These are phyloP conservation scores for Tricholoma sp. DNA, from an alignment of 768 basidiomycete species.

Conservation along the genomic window DNA sequence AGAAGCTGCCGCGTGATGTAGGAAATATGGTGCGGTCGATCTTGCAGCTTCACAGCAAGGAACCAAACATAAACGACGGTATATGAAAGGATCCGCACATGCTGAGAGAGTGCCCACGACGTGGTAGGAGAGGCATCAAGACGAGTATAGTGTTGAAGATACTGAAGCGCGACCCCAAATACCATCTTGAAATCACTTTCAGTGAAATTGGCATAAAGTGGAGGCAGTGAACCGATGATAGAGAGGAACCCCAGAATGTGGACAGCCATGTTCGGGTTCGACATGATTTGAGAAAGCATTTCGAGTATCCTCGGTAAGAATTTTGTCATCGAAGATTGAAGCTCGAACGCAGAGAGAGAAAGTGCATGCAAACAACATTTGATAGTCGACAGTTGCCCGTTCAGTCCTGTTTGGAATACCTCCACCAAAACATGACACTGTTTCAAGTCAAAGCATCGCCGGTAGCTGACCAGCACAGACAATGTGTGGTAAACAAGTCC, in stretches of 20 bases:
- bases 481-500: conserved; percentile 85
- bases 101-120: conserved; percentile 87
- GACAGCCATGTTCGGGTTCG: conserved; percentile 88
- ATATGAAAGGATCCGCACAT: conserved; percentile 86
- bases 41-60: conserved; percentile 75
- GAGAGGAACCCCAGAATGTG: conserved; percentile 92
- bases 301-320: conserved; percentile 76
- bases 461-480: conserved; percentile 85
- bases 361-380: conserved; percentile 90
- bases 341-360: conserved; percentile 81
- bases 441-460: conserved; percentile 65
- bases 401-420: conserved; percentile 64
- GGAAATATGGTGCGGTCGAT: conserved; percentile 75
- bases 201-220: conserved; percentile 85
- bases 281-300: conserved; percentile 91
- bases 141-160: conserved; percentile 87
- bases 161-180: conserved; percentile 90
- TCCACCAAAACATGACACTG: conserved; percentile 69
- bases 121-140: conserved; percentile 49
- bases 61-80: conserved; percentile 95
- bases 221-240: conserved; percentile 76
- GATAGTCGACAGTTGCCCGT: conserved; percentile 69
- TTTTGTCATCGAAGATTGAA: conserved; percentile 77
- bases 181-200: conserved; percentile 89
- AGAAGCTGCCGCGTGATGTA: conserved; percentile 86